Base-by-base conservation (phyloP, 306 rosid genomes). In the Leucaena leucocephala region DNA sequence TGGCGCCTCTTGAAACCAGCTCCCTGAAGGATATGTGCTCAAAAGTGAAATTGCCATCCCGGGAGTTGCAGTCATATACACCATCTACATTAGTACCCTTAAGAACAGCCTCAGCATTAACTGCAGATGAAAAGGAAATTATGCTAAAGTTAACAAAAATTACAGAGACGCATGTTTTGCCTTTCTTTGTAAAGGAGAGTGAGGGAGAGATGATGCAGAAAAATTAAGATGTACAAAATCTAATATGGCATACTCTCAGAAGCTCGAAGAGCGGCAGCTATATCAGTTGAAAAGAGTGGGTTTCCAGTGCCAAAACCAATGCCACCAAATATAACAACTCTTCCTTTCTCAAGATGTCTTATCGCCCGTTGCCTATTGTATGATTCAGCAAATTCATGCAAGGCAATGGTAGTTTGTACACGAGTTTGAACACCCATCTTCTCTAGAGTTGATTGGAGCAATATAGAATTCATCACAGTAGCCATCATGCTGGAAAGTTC, bases 261-360 rank as follows among this genome's bases (percentile, higher is more conserved):
- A 66, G 94, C 91, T 19, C 94, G 85, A 68, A 90, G 76, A 74
- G 94, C 94, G 7, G 94, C 88, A 58, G 88, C 90, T 58, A 78
- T 78, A 82, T 87, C 94, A 2, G 91, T 90, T 39, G 91, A 75
- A 80, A 87, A 90, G 34, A 85, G 86, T 66, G 87, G 83, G 68
- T 82, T 81, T 71, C 90, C 94, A 46, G 89, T 55, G 33, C 91
- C 90, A 65, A 82, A 82, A 84, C 90, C 88, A 70, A 80, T 78
- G 19, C 94, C 94, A 54, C 89, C 90, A 84, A 90, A 90, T 76
- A 90, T 87, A 61, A 90, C 91, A 22, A 90, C 94, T 76, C 94
- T 86, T 57, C 94, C 94, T 81, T 90, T 90, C 87, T 90, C 90
- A 33, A 90, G 90, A 90, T 90, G 94, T 75, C 91, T 85, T 78